Conservation (phyloP, 1,284 basidiomycete genomes). For the Cutaneotrichosporon arboriforme region DNA sequence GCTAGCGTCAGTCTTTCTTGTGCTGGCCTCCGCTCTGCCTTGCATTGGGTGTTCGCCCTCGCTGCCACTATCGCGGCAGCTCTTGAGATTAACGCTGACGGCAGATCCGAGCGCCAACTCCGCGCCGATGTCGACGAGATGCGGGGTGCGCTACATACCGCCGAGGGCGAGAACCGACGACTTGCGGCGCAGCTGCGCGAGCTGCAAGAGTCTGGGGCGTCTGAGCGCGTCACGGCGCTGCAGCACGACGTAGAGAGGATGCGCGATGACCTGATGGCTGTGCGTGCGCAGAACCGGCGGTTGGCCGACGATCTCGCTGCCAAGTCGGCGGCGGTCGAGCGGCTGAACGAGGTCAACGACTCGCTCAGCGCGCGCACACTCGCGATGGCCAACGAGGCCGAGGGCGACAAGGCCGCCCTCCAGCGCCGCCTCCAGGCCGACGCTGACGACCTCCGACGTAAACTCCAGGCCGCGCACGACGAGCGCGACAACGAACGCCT, state of each 20-base stretch:
- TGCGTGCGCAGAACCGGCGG: conserved; percentile 59
- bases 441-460: conserved; percentile 30
- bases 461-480: conserved; percentile 30
- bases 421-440: conserved; percentile 29
- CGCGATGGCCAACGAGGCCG: conserved; percentile 68
- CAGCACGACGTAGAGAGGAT: conserved; percentile 35
- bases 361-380: conserved; percentile 65
- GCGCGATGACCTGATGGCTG: conserved; percentile 58
- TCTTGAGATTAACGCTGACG: background rate
- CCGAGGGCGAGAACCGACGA: conserved; percentile 4
- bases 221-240: background rate
- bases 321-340: conserved; percentile 63
- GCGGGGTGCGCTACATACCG: conserved; percentile 4
- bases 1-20: too few relatives aligned
- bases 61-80: too few relatives aligned
- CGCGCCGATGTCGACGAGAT: conserved; percentile 1
- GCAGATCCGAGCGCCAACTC: background rate
- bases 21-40: too few relatives aligned
- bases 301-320: conserved; percentile 58
- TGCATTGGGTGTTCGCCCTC: too few relatives aligned
- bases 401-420: conserved; percentile 32
- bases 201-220: background rate
- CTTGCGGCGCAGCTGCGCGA: background rate
- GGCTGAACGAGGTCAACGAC: conserved; percentile 71
- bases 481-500: conserved; percentile 39